A percentile compares a stretch with the other conserved stretches of the same genome.
These are phyloP conservation scores for Saturnispora bothae DNA, from an alignment of 805 yeast species.

Conservation along the genomic window DNA sequence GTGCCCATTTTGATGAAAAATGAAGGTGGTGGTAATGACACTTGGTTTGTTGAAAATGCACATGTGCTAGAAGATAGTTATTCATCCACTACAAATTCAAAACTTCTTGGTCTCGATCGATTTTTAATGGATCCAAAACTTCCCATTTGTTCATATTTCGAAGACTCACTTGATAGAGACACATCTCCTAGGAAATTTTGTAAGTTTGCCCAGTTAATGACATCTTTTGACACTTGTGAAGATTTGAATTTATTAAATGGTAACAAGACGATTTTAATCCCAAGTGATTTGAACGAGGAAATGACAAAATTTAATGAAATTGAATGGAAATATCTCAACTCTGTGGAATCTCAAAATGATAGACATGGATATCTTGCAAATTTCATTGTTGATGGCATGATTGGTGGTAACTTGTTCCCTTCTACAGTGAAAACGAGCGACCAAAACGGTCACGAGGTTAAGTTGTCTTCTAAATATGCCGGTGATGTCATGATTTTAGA, in stretches of 20 bases:
- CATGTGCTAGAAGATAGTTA: constrained; percentile 44
- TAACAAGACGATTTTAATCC: constrained; percentile 36
- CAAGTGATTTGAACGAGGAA: constrained; percentile 31
- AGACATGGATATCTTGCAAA: constrained; percentile 21
- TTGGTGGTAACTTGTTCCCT: constrained; percentile 32
- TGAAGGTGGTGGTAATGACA: constrained; percentile 17
- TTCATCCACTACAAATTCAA: constrained; percentile 55
- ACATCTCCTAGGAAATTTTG: constrained; percentile 14
- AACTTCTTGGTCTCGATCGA: constrained; percentile 52
- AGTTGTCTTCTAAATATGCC: constrained; percentile 14
- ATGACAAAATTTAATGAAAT: constrained; percentile 27
- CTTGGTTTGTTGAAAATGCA: constrained; percentile 30
- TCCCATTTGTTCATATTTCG: constrained; percentile 29
- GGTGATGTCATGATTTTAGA: constrained; percentile 32
- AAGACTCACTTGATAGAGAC: constrained; percentile 10
- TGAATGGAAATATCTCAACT: constrained; percentile 35
- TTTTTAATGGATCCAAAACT: constrained; percentile 29
- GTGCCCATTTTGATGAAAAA: constrained; percentile 28
- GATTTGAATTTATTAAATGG: constrained; percentile 12
- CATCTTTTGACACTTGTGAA: constrained; percentile 15
- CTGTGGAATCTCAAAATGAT: constrained; percentile 25
- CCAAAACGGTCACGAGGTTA: constrained; percentile 21
- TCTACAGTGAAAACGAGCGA: constrained; percentile 14
- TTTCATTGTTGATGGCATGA: constrained; percentile 30
- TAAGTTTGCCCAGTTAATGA: constrained; percentile 15